Evolutionary conservation across 306 rosid species (phyloP), one percentile per base, ranked within the genome.

Genomic region (Oemleria cerasiformis): DNA sequence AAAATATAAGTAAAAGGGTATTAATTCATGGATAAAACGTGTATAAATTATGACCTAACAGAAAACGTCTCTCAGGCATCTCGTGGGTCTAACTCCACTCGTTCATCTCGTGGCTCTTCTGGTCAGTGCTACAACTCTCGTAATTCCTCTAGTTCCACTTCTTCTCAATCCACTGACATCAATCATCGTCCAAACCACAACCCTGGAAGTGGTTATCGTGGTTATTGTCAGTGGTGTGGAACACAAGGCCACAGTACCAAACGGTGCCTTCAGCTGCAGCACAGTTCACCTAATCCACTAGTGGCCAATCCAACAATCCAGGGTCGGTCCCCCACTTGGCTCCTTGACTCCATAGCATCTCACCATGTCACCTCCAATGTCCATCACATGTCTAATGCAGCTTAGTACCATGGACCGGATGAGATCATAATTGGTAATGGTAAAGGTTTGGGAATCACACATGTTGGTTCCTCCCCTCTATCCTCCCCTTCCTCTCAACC

Each of bases 301-400:
- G 9, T 14, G 20, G 65, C 16, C 21, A 13, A 60, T 15, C 10
- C 11, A 3, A 40, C 16, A 16, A 1, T 34, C 0, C 8, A 1
- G 2, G 30, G 30, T 0, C 0, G 0, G 1, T 2, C 10, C 0
- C 1, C 19, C 1, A 1, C n/a, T 23, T 60, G 12, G 65, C 9
- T 60, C 2, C n/a, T 60, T 9, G 21, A 60, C 17, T 34, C 13
- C 2, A 20, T 7, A 12, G 43, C 65, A 10, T 10, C 44, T 10
- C 44, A 60, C 41, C 21, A 30, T 34, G 40, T 60, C 16, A 60
- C 5, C 9, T 10, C 3, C 16, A 1, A 30, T 2, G 6, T 16
- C 1, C 9, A 8, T 2, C 23, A 58, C 1, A 1, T 59, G 3
- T 15, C 17, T 0, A 0, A 6, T 12, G 7, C 17, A 4, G 2